Evolutionary conservation across 2,329 filamentous ascomycete genomes (phyloP).

Genomic region (Mycosphaerella sp.): DNA sequence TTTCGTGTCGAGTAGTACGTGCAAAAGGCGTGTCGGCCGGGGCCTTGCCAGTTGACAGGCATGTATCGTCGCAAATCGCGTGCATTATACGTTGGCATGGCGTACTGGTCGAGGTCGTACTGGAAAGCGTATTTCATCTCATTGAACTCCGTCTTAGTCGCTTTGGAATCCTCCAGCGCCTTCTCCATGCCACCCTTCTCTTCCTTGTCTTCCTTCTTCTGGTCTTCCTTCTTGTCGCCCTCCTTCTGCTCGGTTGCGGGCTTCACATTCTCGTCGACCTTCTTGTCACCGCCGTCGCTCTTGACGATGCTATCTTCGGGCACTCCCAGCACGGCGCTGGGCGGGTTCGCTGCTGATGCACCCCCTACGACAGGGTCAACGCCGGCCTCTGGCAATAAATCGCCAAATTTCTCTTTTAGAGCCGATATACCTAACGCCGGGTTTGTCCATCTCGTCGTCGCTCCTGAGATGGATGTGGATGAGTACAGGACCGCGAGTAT

Average conservation of each 20-base stretch:
- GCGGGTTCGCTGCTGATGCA: constrained; percentile 12
- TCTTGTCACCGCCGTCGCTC: constrained; percentile 5
- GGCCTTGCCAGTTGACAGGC: constrained; percentile 21
- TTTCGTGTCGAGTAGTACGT: constrained; percentile 22
- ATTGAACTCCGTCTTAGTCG: constrained; percentile 16
- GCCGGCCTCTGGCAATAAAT: constrained; percentile 7
- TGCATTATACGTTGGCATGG: constrained; percentile 13
- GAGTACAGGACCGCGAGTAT: constrained; percentile 16
- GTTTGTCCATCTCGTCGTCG: constrained; percentile 15
- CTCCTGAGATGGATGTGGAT: constrained; percentile 12
- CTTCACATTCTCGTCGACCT: constrained; percentile 7
- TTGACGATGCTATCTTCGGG: constrained; percentile 11
- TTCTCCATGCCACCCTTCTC: constrained; percentile 8
- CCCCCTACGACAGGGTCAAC: constrained; percentile 11
- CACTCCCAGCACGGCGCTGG: constrained; percentile 12
- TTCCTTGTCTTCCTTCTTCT: constrained; percentile 4
- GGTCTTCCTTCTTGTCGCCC: constrained; percentile 3
- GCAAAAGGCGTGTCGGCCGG: constrained; percentile 17
- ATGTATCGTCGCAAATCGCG: constrained; percentile 12
- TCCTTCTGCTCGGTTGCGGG: constrained; percentile 8
- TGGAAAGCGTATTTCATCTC: constrained; percentile 17
- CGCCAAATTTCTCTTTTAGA: constrained; percentile 13
- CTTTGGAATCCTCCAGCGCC: constrained; percentile 10
- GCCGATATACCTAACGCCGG: constrained; percentile 13
- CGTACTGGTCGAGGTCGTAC: constrained; percentile 10